These are phyloP conservation scores for Phytophthora colocasiae DNA, from an alignment of 352 stramenopile species.

Conservation along the genomic window DNA sequence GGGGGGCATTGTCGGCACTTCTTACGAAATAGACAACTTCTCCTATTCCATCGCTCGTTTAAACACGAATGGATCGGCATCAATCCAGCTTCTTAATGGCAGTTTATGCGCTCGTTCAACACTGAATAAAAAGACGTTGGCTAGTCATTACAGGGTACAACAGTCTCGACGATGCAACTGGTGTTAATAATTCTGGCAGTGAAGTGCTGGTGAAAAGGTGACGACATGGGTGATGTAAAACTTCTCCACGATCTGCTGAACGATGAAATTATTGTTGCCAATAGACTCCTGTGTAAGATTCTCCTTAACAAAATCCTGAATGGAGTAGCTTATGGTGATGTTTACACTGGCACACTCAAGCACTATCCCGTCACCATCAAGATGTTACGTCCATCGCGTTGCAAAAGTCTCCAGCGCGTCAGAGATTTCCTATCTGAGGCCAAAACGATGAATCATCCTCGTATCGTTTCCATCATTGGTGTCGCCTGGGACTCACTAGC, in stretches of 20 bases:
- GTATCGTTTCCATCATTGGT: slow-evolving; percentile 45
- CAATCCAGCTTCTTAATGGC: neutral
- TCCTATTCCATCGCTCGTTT: neutral
- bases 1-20: neutral
- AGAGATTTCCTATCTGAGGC: slow-evolving; percentile 43
- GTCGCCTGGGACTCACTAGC: slow-evolving; percentile 42
- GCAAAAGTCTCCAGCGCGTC: slow-evolving; percentile 12
- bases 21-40: neutral
- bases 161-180: too few species aligned
- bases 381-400: neutral
- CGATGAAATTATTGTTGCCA: slow-evolving; percentile 41
- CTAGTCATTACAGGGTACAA: too few species aligned
- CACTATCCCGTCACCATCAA: neutral
- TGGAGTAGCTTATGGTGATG: neutral
- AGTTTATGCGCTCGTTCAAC: neutral
- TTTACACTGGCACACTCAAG: neutral
- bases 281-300: slow-evolving; percentile 36
- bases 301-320: slow-evolving; percentile 14
- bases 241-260: slow-evolving; percentile 27
- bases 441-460: slow-evolving; percentile 40
- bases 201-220: too few species aligned
- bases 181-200: too few species aligned
- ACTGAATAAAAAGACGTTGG: neutral
- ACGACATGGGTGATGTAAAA: too few species aligned
- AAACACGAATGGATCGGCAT: neutral